Evolutionary conservation across 2,329 filamentous ascomycete species (phyloP).

Genomic region (Botryotinia convoluta): DNA sequence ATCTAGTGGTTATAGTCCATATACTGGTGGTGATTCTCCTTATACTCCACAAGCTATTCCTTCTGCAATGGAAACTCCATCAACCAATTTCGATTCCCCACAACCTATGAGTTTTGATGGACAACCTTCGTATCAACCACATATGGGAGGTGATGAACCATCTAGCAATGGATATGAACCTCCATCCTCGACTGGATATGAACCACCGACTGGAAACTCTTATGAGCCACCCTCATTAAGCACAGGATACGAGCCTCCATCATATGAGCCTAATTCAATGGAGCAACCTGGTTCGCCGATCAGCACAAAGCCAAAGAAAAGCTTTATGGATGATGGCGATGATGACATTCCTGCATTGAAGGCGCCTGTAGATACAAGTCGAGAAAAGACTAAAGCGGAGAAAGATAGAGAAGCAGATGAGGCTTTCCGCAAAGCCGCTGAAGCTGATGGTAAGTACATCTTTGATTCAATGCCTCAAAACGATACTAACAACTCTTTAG

Average conservation of each 20-base stretch:
- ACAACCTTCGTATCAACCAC: slow-evolving; percentile 17
- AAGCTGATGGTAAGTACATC: slow-evolving; percentile 60
- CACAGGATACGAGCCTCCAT: slow-evolving; percentile 41
- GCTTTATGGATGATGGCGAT: slow-evolving; percentile 79
- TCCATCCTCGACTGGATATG: slow-evolving; percentile 31
- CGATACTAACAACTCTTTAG: slow-evolving; percentile 41
- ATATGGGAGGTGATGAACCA: slow-evolving; percentile 25
- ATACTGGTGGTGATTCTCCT: slow-evolving; percentile 19
- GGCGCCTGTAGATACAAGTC: slow-evolving; percentile 40
- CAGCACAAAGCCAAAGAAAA: slow-evolving; percentile 64
- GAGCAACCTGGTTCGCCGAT: slow-evolving; percentile 43
- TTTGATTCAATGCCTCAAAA: background rate
- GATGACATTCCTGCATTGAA: slow-evolving; percentile 58
- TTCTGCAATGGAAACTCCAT: background rate
- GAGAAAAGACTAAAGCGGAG: slow-evolving; percentile 61
- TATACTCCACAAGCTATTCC: slow-evolving; percentile 12
- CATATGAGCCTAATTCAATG: slow-evolving; percentile 52
- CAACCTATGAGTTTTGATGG: slow-evolving; percentile 29
- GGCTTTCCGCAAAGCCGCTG: slow-evolving; percentile 80
- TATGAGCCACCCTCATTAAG: slow-evolving; percentile 33
- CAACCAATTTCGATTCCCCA: slow-evolving; percentile 23
- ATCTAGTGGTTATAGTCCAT: slow-evolving; percentile 27
- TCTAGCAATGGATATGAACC: slow-evolving; percentile 41
- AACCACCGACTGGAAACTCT: slow-evolving; percentile 25
- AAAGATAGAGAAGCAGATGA: slow-evolving; percentile 80